A percentile compares a stretch with the other conserved stretches of the same genome.
Conservation (phyloP, 805 yeast genomes). For the Hanseniaspora guilliermondii region DNA sequence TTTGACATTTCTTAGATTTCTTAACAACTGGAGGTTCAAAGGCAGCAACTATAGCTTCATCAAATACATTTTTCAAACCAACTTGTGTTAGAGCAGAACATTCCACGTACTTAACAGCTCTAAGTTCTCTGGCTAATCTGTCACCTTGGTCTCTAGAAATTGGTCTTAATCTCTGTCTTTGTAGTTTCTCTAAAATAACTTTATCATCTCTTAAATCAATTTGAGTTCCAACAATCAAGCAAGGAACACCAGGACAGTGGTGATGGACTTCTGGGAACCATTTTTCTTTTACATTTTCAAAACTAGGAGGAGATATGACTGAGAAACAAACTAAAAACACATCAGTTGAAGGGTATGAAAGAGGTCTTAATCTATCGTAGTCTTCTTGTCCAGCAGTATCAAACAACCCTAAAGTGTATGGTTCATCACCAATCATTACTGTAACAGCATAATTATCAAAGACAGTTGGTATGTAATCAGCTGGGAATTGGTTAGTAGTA, state of each 20-base stretch:
- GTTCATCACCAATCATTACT: constrained; percentile 94
- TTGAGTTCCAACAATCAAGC: constrained; percentile 93
- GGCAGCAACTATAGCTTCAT: constrained; percentile 96
- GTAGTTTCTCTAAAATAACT: constrained; percentile 74
- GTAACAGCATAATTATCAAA: constrained; percentile 92
- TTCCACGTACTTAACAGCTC: constrained; percentile 93
- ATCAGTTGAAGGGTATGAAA: constrained; percentile 93
- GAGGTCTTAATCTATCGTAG: constrained; percentile 92
- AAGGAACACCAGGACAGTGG: constrained; percentile 96
- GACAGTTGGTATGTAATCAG: constrained; percentile 97
- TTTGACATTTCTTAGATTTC: constrained; percentile 64
- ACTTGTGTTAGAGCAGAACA: constrained; percentile 96
- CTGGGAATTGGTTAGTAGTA: constrained; percentile 93
- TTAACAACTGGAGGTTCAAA: constrained; percentile 90
- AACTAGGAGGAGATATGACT: constrained; percentile 92
- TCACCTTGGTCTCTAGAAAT: constrained; percentile 82
- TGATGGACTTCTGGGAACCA: constrained; percentile 99
- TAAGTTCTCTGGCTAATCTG: constrained; percentile 79
- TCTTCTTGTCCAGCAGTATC: constrained; percentile 99
- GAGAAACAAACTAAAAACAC: constrained; percentile 92
- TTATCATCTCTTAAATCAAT: constrained; percentile 90
- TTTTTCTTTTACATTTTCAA: constrained; percentile 93
- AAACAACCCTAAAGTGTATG: constrained; percentile 90
- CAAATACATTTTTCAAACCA: constrained; percentile 95
- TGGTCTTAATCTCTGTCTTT: constrained; percentile 80